Percentiles rank a stretch among this genome's conserved stretches.
Conservation (phyloP, 768 basidiomycete genomes). For the Termitomyces sp. region DNA sequence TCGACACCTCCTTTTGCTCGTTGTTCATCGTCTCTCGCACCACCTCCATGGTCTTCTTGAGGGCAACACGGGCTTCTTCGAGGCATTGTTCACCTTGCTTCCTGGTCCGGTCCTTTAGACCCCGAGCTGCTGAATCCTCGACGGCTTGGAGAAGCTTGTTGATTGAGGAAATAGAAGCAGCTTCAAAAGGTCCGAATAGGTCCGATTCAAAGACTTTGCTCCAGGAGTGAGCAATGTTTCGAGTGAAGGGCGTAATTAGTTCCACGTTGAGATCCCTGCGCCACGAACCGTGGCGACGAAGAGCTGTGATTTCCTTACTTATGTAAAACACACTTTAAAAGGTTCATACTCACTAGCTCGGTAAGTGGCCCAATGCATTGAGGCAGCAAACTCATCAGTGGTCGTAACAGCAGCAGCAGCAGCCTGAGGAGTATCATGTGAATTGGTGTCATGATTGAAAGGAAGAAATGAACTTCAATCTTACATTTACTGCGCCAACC, state of each 20-base stretch:
- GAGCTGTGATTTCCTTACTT: conserved; percentile 23
- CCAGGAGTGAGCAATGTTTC: conserved; percentile 57
- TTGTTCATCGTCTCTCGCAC: conserved; percentile 47
- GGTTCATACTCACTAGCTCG: conserved; percentile 42
- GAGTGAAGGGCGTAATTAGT: conserved; percentile 53
- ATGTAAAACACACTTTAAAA: not conserved
- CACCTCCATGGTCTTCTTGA: conserved; percentile 43
- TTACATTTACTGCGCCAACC: conserved; percentile 45
- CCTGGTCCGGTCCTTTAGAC: conserved; percentile 49
- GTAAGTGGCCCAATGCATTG: conserved; percentile 62
- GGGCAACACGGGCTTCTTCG: conserved; percentile 47
- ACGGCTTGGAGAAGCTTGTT: conserved; percentile 46
- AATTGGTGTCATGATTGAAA: not conserved
- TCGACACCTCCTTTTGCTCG: conserved; percentile 59
- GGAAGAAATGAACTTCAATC: conserved; percentile 15
- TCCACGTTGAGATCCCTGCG: conserved; percentile 61
- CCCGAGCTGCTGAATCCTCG: conserved; percentile 45
- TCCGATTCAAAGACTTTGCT: conserved; percentile 57
- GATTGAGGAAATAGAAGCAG: conserved; percentile 32
- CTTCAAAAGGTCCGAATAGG: conserved; percentile 47
- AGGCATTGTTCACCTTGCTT: conserved; percentile 49
- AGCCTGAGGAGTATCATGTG: conserved; percentile 23
- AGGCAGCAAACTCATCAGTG: conserved; percentile 44
- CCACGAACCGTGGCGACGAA: conserved; percentile 53
- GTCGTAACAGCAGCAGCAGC: conserved; percentile 43